Conservation (phyloP, 306 rosid genomes). For the Sicyos edulis region DNA sequence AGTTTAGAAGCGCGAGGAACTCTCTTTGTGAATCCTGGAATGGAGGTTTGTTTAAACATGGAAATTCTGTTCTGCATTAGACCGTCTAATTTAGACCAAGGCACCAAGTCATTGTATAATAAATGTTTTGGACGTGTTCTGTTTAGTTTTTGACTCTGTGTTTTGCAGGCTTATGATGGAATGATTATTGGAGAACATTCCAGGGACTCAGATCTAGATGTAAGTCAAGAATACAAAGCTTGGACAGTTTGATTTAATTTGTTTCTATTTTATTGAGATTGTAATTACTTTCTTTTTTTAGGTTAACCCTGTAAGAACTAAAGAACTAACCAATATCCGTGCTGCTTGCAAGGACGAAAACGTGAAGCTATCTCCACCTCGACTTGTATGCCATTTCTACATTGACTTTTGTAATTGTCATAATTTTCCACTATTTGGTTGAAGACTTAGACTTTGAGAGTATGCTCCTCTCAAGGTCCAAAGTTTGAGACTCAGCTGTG, state of each 20-base stretch:
- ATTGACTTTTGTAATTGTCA: slow-evolving; percentile 1
- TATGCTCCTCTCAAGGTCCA: no score
- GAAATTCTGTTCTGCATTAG: slow-evolving; percentile 17
- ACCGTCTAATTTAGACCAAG: no score
- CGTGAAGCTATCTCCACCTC: slow-evolving; percentile 88
- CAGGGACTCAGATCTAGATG: slow-evolving; percentile 87
- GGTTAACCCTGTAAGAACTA: slow-evolving; percentile 77
- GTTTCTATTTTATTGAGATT: slow-evolving; percentile 21
- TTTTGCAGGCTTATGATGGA: slow-evolving; percentile 84
- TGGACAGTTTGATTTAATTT: slow-evolving; percentile 19
- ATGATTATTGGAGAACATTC: slow-evolving; percentile 97
- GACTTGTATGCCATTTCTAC: slow-evolving; percentile 58
- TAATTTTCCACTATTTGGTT: not conserved
- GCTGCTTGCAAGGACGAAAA: slow-evolving; percentile 73
- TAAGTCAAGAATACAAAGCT: slow-evolving; percentile 26
- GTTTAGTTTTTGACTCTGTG: not conserved
- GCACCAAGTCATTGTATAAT: no score
- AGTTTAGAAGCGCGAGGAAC: slow-evolving; percentile 94
- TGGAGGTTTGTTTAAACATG: slow-evolving; percentile 56
- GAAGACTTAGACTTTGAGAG: no score
- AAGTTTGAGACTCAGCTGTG: no score
- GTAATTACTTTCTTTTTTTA: slow-evolving; percentile 34
- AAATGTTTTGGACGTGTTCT: not conserved
- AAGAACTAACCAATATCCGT: slow-evolving; percentile 72
- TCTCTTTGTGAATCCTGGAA: slow-evolving; percentile 82